These are phyloP conservation scores for Trichoderma virens DNA, from an alignment of 495 filamentous ascomycete species.

Conservation along the genomic window DNA sequence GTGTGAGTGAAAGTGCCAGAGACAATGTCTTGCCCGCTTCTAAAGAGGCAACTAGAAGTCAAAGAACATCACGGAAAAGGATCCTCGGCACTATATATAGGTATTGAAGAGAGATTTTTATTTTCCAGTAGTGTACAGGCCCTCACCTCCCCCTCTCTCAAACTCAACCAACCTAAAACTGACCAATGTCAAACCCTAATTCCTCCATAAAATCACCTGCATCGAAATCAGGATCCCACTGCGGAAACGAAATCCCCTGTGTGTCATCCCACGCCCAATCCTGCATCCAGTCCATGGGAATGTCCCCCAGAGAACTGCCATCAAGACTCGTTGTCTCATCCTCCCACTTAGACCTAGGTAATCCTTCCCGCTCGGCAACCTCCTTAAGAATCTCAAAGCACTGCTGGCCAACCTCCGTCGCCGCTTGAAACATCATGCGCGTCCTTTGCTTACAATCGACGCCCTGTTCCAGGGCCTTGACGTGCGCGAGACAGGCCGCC, in stretches of 20 bases:
- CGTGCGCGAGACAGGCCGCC: constrained; percentile 35
- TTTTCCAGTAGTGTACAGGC: too few relatives aligned
- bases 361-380: constrained; percentile 9
- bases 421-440: constrained; percentile 17
- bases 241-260: constrained; percentile 14
- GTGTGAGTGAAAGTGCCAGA: too few relatives aligned
- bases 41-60: too few relatives aligned
- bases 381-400: constrained; percentile 20
- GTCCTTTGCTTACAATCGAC: constrained; percentile 22
- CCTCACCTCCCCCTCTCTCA: too few relatives aligned
- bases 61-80: too few relatives aligned
- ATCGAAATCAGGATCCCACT: not conserved
- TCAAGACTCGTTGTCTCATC: not conserved
- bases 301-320: not conserved
- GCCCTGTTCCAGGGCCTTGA: constrained; percentile 31
- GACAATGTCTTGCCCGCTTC: too few relatives aligned
- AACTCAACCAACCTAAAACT: not conserved
- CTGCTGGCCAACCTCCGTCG: constrained; percentile 19
- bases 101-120: too few relatives aligned
- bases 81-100: too few relatives aligned
- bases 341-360: not conserved
- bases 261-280: constrained; percentile 15
- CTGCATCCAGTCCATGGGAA: constrained; percentile 10
- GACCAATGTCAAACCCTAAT: not conserved
- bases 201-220: not conserved